These are phyloP conservation scores for Kazachstania sp. DNA, from an alignment of 1,139 yeast genomes.

Conservation along the genomic window DNA sequence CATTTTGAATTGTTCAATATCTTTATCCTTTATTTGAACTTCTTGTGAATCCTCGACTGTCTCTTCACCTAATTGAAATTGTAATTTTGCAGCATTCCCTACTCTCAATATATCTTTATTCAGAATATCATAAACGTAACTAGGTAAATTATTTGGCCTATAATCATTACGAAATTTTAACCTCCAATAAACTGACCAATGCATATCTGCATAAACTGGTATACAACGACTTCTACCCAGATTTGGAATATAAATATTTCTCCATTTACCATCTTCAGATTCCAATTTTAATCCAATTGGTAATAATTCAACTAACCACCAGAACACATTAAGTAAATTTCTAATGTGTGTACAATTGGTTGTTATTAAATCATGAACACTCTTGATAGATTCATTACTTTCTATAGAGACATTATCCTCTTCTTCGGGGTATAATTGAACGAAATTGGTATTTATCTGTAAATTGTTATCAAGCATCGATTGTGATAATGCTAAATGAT, in stretches of 20 bases:
- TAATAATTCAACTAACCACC: conserved; percentile 57
- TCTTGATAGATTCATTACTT: background rate
- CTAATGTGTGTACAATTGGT: conserved; percentile 16
- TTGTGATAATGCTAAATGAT: background rate
- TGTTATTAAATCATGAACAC: conserved; percentile 40
- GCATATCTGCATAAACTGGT: conserved; percentile 41
- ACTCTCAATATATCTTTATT: conserved; percentile 3
- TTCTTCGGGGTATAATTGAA: background rate
- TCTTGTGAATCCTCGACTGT: background rate
- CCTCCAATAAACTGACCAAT: conserved; percentile 58
- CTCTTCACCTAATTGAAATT: background rate
- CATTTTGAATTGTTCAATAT: background rate
- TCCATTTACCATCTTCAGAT: conserved; percentile 41
- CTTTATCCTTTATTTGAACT: background rate
- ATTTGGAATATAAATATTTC: conserved; percentile 42
- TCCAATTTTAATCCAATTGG: conserved; percentile 48
- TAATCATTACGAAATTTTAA: conserved; percentile 40
- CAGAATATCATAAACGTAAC: conserved; percentile 24
- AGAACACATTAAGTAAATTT: conserved; percentile 23
- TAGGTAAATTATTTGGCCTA: conserved; percentile 40
- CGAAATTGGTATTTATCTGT: background rate
- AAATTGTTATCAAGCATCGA: background rate
- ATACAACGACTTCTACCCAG: conserved; percentile 43
- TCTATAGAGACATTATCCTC: background rate
- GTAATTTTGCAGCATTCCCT: background rate